These are phyloP conservation scores for Phalaenopsis equestris DNA, from an alignment of 106 monocot species.

Conservation along the genomic window DNA sequence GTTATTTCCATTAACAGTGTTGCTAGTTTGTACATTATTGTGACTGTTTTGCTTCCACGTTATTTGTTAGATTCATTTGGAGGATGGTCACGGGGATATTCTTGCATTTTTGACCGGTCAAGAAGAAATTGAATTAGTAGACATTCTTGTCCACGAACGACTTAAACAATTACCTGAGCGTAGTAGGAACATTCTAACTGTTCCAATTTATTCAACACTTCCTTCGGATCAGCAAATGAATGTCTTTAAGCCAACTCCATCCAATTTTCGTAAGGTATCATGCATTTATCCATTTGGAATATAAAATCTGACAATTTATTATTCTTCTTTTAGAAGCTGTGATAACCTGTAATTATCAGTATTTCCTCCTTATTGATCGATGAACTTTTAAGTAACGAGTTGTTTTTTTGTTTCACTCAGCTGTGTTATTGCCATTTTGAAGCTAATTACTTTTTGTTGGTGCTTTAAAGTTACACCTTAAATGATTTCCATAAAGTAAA, in stretches of 20 bases:
- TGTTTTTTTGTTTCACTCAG: background rate
- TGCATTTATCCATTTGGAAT: no score
- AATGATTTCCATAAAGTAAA: background rate
- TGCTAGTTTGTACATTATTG: background rate
- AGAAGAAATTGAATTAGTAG: constrained; percentile 95
- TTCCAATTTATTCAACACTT: constrained; percentile 90
- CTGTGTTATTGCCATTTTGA: background rate
- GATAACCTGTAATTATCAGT: background rate
- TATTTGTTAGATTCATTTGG: constrained; percentile 59
- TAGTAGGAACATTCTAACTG: constrained; percentile 40
- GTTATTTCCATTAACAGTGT: background rate
- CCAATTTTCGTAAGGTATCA: constrained; percentile 76
- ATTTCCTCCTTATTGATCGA: background rate
- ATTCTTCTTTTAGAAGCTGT: background rate
- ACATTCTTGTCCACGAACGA: constrained; percentile 71
- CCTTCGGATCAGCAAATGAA: constrained; percentile 96
- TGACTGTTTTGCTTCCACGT: constrained; percentile 3
- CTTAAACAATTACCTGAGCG: constrained; percentile 46
- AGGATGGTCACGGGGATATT: constrained; percentile 79
- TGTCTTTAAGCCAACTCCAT: constrained; percentile 65
- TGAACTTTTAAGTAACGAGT: background rate
- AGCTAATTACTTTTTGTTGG: background rate
- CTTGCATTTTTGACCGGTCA: constrained; percentile 96
- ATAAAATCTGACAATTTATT: background rate
- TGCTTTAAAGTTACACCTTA: background rate